A percentile compares a stretch with the other conserved stretches of the same genome.
Evolutionary conservation across 176 grass and related monocot genomes (phyloP).

Genomic region (Musa troglodytarum): DNA sequence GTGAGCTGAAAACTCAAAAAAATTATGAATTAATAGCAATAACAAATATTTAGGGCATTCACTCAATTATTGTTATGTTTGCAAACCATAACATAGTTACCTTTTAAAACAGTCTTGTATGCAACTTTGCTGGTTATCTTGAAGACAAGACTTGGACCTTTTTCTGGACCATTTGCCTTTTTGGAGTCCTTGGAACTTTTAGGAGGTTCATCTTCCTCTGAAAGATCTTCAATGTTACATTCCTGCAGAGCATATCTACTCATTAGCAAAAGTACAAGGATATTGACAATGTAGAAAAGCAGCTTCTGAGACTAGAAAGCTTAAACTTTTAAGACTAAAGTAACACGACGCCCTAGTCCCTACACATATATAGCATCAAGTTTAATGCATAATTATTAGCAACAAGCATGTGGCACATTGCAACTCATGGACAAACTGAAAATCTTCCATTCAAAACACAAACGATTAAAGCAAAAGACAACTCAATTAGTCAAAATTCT

Average conservation of each 20-base stretch:
- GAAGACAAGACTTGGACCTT: conserved; percentile 44
- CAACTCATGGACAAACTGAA: neutral
- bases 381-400: neutral
- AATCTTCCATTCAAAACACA: neutral
- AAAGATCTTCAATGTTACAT: conserved; percentile 58
- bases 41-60: too few species aligned
- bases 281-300: neutral
- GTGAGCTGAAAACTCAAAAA: conserved; percentile 31
- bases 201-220: conserved; percentile 55
- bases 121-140: conserved; percentile 70
- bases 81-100: conserved; percentile 21
- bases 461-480: neutral
- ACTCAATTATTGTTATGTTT: too few species aligned
- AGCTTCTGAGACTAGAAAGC: too few species aligned
- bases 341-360: neutral
- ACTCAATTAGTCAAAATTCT: neutral
- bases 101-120: conserved; percentile 91
- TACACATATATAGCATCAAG: neutral
- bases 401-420: neutral
- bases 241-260: conserved; percentile 24
- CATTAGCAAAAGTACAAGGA: neutral
- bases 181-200: conserved; percentile 71
- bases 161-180: conserved; percentile 44
- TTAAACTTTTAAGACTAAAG: neutral
- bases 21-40: neutral